Evolutionary conservation across 2,329 filamentous ascomycete genomes (phyloP).

Genomic region (Diaporthe vexans): DNA sequence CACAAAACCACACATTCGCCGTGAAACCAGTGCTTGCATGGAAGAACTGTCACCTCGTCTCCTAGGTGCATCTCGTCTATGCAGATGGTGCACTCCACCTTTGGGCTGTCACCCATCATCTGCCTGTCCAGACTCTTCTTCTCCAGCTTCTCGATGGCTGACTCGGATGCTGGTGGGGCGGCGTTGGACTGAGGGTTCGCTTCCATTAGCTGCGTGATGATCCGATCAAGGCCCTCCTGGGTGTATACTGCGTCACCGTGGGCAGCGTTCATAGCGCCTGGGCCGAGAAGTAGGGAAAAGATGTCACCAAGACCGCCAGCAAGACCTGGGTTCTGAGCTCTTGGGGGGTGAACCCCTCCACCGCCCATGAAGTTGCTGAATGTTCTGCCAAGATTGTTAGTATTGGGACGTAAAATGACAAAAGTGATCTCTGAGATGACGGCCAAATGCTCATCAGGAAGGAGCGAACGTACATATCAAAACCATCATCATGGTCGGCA

Average conservation of each 20-base stretch:
- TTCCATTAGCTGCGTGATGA: conserved; percentile 91
- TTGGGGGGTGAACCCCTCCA: conserved; percentile 46
- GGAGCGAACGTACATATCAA: conserved; percentile 61
- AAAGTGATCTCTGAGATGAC: conserved; percentile 41
- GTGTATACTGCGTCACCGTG: conserved; percentile 89
- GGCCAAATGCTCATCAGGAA: conserved; percentile 20
- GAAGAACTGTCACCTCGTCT: conserved; percentile 81
- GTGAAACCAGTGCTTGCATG: conserved; percentile 96
- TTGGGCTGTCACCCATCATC: conserved; percentile 76
- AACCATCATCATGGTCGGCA: conserved; percentile 62
- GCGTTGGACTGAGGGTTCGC: conserved; percentile 82
- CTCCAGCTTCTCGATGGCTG: conserved; percentile 80
- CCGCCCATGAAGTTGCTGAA: conserved; percentile 62
- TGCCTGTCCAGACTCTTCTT: conserved; percentile 78
- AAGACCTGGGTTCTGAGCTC: conserved; percentile 48
- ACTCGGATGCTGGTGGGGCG: conserved; percentile 82
- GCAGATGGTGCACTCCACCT: conserved; percentile 93
- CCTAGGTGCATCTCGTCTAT: conserved; percentile 85
- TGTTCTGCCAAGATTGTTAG: conserved; percentile 58
- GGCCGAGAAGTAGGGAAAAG: conserved; percentile 65
- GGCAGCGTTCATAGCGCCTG: conserved; percentile 59
- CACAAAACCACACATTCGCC: conserved; percentile 84
- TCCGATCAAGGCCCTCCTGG: conserved; percentile 90
- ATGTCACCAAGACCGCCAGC: conserved; percentile 64
- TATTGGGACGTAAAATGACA: conserved; percentile 40